Evolutionary conservation across 1,139 yeast genomes (phyloP).

Genomic region (Saccharomycopsis hybrid): DNA sequence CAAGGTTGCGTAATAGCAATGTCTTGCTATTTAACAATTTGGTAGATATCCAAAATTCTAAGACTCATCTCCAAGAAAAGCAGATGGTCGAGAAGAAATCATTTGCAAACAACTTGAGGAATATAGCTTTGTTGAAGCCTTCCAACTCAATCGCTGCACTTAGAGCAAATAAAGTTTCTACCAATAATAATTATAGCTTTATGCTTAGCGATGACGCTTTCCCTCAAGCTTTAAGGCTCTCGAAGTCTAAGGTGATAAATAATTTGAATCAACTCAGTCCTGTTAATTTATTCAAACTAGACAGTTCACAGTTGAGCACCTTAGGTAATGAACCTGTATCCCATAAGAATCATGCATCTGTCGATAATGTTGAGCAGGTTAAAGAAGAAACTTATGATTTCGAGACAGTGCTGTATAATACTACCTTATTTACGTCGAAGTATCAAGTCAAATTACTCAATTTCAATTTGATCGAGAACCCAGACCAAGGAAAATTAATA

Average conservation of each 20-base stretch:
- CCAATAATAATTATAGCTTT: neutral
- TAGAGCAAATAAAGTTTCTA: neutral
- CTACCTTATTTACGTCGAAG: too few relatives aligned
- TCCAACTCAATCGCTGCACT: slow-evolving; percentile 1
- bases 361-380: too few relatives aligned
- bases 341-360: too few relatives aligned
- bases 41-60: neutral
- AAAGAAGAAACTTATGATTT: too few relatives aligned
- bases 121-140: slow-evolving; percentile 1
- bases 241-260: slow-evolving; percentile 1
- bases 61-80: too few relatives aligned
- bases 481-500: slow-evolving; percentile 8
- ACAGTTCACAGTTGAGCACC: too few relatives aligned
- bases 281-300: neutral
- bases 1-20: slow-evolving; percentile 10
- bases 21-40: neutral
- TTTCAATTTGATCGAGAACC: slow-evolving; percentile 7
- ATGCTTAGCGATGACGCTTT: too few relatives aligned
- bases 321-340: too few relatives aligned
- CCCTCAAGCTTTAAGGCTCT: too few relatives aligned
- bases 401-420: too few relatives aligned
- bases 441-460: slow-evolving; percentile 9
- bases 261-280: neutral
- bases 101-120: neutral
- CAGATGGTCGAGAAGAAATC: neutral